Conservation (phyloP, 1,284 basidiomycete species). For the Inonotus hispidus region DNA sequence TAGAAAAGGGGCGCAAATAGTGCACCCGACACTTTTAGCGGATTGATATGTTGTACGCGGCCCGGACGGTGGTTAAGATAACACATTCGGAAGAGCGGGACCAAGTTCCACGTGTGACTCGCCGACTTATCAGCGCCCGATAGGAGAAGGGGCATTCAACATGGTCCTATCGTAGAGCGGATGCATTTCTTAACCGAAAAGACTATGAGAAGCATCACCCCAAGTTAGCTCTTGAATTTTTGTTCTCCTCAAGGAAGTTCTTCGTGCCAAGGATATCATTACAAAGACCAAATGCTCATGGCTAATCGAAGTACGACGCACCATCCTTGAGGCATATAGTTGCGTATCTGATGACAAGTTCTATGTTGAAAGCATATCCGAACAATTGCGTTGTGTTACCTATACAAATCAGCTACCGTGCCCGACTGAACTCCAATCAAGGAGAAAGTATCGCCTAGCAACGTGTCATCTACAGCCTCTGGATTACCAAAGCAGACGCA, state of each 20-base stretch:
- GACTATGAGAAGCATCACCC: not conserved
- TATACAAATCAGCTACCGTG: conserved; percentile 7
- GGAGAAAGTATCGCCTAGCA: not conserved
- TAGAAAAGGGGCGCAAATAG: not conserved
- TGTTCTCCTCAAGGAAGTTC: not conserved
- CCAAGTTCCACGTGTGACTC: not conserved
- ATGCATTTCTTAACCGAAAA: not conserved
- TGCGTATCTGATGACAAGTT: not conserved
- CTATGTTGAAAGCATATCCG: not conserved
- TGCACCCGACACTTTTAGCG: not conserved
- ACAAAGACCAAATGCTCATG: not conserved
- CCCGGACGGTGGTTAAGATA: not conserved
- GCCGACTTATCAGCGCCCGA: not conserved
- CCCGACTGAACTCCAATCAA: not conserved
- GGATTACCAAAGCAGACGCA: conserved; percentile 85
- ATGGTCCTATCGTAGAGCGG: not conserved
- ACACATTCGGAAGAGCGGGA: not conserved
- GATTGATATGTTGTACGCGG: not conserved
- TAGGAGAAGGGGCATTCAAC: not conserved
- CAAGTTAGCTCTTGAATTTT: not conserved
- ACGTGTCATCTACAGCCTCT: conserved; percentile 80
- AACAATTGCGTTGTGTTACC: conserved; percentile 6
- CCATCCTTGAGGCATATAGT: not conserved
- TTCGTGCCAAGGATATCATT: not conserved
- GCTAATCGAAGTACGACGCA: not conserved